Evolutionary conservation across 192 early-diverging fungal species (phyloP).

Genomic region (Coemansia sp.): DNA sequence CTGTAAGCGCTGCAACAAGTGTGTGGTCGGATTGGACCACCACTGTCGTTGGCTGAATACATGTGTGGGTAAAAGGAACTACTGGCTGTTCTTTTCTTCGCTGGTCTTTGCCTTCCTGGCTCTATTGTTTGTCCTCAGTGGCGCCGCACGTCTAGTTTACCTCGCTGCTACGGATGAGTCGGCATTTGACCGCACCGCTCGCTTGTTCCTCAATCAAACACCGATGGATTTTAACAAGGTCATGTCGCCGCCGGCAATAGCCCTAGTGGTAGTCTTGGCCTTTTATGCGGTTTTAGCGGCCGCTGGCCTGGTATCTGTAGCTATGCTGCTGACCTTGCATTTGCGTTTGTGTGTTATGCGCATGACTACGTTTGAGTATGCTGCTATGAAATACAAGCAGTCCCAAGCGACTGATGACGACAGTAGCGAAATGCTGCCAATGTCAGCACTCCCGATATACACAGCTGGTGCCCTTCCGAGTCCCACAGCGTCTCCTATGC

Average conservation of each 20-base stretch:
- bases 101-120: constrained; percentile 20
- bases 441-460: not conserved
- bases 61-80: constrained; percentile 34
- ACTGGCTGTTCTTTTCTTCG: constrained; percentile 35
- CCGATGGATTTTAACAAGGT: constrained; percentile 1
- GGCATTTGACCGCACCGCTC: constrained; percentile 6
- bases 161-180: constrained; percentile 20
- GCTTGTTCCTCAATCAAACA: not conserved
- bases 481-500: not conserved
- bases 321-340: constrained; percentile 39
- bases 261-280: constrained; percentile 18
- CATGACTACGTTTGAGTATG: constrained; percentile 44
- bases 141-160: constrained; percentile 21
- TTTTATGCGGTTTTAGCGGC: constrained; percentile 19
- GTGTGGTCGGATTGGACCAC: constrained; percentile 37
- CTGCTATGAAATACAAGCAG: constrained; percentile 15
- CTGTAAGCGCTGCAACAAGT: constrained; percentile 59
- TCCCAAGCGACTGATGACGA: not conserved
- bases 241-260: not conserved
- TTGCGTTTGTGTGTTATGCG: constrained; percentile 30
- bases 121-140: constrained; percentile 12
- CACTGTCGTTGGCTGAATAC: constrained; percentile 48
- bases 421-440: constrained; percentile 16
- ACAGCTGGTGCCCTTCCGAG: not conserved
- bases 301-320: constrained; percentile 13